phyloP scores from a whole-genome alignment of 768 basidiomycete species.

The Porphyrellus cyaneotinctus region DNA sequence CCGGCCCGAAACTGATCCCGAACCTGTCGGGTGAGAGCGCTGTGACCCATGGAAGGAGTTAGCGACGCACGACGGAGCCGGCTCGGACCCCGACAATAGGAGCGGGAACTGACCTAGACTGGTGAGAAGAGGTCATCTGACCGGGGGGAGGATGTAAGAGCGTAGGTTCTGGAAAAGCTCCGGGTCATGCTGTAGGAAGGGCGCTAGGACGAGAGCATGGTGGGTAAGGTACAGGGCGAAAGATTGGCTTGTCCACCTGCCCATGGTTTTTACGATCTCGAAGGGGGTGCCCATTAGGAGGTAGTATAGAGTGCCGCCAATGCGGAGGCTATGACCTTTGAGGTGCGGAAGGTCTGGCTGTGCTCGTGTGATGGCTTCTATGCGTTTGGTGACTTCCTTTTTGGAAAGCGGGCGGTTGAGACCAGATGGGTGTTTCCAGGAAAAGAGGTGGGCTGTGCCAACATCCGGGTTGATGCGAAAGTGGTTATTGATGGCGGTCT shows the following conservation, averaged over 20 bases:
- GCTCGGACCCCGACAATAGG: not conserved
- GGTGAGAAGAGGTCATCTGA: too few species aligned
- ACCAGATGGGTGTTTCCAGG: not conserved
- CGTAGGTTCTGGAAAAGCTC: fast-evolving
- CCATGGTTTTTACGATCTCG: not conserved
- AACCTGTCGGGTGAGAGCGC: too few species aligned
- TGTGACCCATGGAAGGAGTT: not conserved
- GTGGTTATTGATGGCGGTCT: not conserved
- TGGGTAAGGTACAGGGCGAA: not conserved
- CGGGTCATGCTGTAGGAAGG: not conserved
- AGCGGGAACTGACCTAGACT: too few species aligned
- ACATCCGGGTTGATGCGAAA: not conserved
- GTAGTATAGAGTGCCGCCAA: not conserved
- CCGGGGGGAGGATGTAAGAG: not conserved
- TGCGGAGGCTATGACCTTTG: not conserved
- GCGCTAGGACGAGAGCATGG: not conserved
- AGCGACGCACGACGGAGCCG: not conserved
- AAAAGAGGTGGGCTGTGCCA: not conserved
- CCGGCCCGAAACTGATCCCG: not conserved
- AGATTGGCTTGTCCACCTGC: not conserved
- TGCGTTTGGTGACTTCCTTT: not conserved
- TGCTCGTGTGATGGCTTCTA: not conserved
- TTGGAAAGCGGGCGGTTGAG: not conserved
- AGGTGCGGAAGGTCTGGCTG: not conserved
- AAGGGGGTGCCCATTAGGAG: not conserved